These are phyloP conservation scores for Suillus fuscotomentosus DNA, from an alignment of 768 basidiomycete genomes.

Conservation along the genomic window DNA sequence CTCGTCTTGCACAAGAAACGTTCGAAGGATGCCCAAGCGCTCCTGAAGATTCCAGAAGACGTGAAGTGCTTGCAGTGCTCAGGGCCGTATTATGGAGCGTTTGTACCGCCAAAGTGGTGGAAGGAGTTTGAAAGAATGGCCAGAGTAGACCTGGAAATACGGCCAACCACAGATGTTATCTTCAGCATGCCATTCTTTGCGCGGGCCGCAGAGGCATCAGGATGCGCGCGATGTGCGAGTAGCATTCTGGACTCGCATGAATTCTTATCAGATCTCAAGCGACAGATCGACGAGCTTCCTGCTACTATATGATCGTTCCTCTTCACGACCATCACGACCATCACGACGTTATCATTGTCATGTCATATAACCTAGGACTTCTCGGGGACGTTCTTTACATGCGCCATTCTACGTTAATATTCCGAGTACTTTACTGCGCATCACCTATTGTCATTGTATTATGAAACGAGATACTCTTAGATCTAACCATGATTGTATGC, in stretches of 20 bases:
- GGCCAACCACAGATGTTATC: slow-evolving; percentile 59
- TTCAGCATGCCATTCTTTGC: slow-evolving; percentile 62
- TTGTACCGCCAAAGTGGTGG: slow-evolving; percentile 70
- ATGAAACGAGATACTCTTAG: not conserved
- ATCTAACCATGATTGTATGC: not conserved
- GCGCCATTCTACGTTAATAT: not conserved
- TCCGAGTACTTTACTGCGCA: not conserved
- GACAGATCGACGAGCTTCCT: slow-evolving; percentile 52
- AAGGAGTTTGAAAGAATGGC: slow-evolving; percentile 55
- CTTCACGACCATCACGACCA: not conserved
- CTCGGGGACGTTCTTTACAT: not conserved
- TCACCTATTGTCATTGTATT: not conserved
- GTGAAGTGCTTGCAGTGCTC: slow-evolving; percentile 72
- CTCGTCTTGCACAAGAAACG: slow-evolving; percentile 59
- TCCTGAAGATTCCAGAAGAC: slow-evolving; percentile 45
- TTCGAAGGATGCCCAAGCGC: slow-evolving; percentile 43
- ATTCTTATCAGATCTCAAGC: slow-evolving; percentile 54
- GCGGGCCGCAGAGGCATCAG: slow-evolving; percentile 45
- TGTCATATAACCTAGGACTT: not conserved
- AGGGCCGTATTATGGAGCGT: slow-evolving; percentile 42
- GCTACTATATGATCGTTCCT: slow-evolving; percentile 35
- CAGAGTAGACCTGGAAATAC: slow-evolving; percentile 50
- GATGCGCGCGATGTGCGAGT: slow-evolving; percentile 62
- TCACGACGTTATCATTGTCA: not conserved
- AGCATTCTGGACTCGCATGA: slow-evolving; percentile 63